Evolutionary conservation across 768 basidiomycete genomes (phyloP), one percentile per base, ranked within the genome.

Genomic region (Fibroporia radiculosa): DNA sequence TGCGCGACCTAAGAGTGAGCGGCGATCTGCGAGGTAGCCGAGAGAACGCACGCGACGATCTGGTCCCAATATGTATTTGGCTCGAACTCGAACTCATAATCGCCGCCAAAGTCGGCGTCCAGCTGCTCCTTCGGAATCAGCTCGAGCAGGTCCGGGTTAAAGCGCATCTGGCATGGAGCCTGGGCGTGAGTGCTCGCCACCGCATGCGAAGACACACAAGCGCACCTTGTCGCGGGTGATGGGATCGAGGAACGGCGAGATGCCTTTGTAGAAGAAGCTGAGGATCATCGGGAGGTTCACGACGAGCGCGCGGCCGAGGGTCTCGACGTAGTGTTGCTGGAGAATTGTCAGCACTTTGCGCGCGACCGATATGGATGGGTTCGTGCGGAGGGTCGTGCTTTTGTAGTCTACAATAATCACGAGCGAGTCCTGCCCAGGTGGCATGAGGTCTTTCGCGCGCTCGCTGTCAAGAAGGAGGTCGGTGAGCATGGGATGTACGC

Each of bases 291-390:
- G 88, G 22, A 91, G 78, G 58, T 91, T 90, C 38, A 85, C 78
- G 39, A 93, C 82, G 29, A 92, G 69, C 23, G 86, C 90, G 11
- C 87, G 75, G 24, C 90, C 90, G 32, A 93, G 77, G 4, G 88
- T 86, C 62, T 92, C 89, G 26, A 85, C 84, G 55, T 93, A 93
- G 60, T 93, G 88, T 51, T 88, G 78, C 58, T 92, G 90, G 32
- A 93, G 71, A 55, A 93, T 90, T 44, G 73, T 68, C 18, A 93
- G 72, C 35, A 73, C 83, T 65, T 91, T 87, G 42, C 82, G 71
- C 0, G 84, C 88, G 10, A 85, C 73, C 6, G 81, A 82, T 54
- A 92, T 78, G 12, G 89, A 87, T 12, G 90, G 90, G 62, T 86
- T 92, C 13, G 84, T 86, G 27, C 82, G 75, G 1, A 91, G 69